These are phyloP conservation scores for Raphidocelis subcapitata DNA, from an alignment of 139 green algal species.

Conservation along the genomic window DNA sequence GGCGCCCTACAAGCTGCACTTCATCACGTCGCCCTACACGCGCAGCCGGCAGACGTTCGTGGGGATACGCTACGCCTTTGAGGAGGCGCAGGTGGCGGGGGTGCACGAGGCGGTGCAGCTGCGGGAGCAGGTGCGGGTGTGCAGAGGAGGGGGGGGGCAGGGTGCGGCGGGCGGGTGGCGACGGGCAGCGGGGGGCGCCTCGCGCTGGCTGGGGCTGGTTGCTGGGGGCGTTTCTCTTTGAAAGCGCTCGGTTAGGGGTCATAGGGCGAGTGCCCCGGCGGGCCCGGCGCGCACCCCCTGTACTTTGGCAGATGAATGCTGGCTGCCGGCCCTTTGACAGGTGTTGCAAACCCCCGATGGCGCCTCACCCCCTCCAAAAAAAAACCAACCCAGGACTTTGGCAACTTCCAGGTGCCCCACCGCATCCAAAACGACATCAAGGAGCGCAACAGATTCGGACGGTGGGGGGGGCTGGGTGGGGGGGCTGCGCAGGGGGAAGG, in stretches of 20 bases:
- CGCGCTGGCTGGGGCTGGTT: too few species aligned
- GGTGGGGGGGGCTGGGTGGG: background rate
- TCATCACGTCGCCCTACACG: conserved; percentile 29
- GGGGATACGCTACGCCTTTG: conserved; percentile 19
- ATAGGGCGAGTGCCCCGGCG: too few species aligned
- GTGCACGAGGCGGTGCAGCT: conserved; percentile 78
- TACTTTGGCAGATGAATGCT: too few species aligned
- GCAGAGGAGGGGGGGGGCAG: background rate
- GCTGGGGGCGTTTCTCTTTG: too few species aligned
- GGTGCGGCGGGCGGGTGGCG: background rate
- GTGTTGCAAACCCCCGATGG: background rate
- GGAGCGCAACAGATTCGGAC: background rate
- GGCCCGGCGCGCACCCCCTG: too few species aligned
- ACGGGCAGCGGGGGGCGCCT: too few species aligned
- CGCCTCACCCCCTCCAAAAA: background rate
- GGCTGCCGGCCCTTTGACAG: too few species aligned
- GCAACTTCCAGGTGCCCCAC: conserved; percentile 68
- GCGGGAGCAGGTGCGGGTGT: too few species aligned
- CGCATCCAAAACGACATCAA: background rate
- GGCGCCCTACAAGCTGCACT: conserved; percentile 22
- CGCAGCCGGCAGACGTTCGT: conserved; percentile 31
- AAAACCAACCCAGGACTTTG: conserved; percentile 55
- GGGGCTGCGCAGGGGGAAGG: background rate
- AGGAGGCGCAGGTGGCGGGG: conserved; percentile 18
- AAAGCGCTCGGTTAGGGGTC: too few species aligned